Conservation (phyloP, 1,139 yeast species). For the Geotrichum klebahnii region DNA sequence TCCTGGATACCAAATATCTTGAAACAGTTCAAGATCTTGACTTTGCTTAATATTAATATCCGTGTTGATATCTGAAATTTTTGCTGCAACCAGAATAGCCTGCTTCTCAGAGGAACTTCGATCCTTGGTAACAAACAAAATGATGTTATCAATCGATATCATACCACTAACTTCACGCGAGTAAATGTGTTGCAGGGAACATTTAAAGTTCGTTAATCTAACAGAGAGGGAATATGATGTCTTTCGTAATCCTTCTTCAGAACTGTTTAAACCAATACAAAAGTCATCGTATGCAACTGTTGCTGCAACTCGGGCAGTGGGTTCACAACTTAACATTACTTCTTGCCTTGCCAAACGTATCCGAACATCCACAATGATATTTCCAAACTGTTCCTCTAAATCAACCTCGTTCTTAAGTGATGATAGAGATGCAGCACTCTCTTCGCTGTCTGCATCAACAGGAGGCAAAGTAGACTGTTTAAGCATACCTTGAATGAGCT, state of each 20-base stretch:
- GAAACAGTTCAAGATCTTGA: conserved; percentile 78
- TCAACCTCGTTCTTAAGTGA: conserved; percentile 11
- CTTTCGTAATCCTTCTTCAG: conserved; percentile 35
- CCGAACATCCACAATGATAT: conserved; percentile 61
- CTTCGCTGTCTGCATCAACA: not conserved
- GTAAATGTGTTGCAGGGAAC: conserved; percentile 82
- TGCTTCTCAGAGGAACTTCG: conserved; percentile 25
- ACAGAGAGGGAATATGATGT: conserved; percentile 44
- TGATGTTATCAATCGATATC: conserved; percentile 51
- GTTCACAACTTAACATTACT: conserved; percentile 79
- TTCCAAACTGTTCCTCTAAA: conserved; percentile 34
- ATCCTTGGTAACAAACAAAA: conserved; percentile 39
- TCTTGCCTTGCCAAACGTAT: conserved; percentile 68
- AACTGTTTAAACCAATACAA: conserved; percentile 53
- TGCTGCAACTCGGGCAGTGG: conserved; percentile 88
- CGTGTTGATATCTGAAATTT: conserved; percentile 54
- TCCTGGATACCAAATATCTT: conserved; percentile 75
- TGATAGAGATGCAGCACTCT: not conserved
- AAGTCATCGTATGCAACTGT: conserved; percentile 69
- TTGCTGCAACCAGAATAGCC: conserved; percentile 44
- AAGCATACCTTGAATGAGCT: conserved; percentile 29
- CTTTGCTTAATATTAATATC: conserved; percentile 77
- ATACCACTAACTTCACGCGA: conserved; percentile 87
- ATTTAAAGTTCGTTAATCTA: conserved; percentile 51
- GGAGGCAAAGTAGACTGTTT: conserved; percentile 18